These are phyloP conservation scores for Lagenaria siceraria DNA, from an alignment of 306 rosid genomes.

Conservation along the genomic window DNA sequence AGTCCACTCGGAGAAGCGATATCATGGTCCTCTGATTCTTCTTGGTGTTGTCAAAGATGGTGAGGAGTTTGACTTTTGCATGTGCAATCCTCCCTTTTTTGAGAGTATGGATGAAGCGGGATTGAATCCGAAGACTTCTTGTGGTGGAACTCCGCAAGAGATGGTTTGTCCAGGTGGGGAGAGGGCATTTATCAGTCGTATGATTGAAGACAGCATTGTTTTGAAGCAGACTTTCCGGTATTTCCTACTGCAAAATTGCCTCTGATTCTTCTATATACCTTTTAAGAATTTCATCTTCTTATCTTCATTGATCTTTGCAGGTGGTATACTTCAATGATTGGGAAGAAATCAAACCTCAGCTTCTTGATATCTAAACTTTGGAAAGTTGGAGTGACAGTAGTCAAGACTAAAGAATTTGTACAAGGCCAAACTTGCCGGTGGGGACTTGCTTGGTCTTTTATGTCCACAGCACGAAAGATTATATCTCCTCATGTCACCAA, in stretches of 20 bases:
- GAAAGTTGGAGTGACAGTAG: slow-evolving; percentile 64
- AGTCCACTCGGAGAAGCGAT: slow-evolving; percentile 17
- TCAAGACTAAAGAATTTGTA: slow-evolving; percentile 84
- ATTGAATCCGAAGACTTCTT: slow-evolving; percentile 72
- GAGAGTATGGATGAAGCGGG: slow-evolving; percentile 81
- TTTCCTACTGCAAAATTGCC: neutral
- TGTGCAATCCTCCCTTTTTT: slow-evolving; percentile 95
- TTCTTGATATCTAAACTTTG: slow-evolving; percentile 53
- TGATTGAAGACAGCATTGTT: slow-evolving; percentile 57
- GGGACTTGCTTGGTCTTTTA: slow-evolving; percentile 95
- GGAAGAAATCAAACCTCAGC: slow-evolving; percentile 50
- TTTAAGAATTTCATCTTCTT: neutral
- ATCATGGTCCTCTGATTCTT: slow-evolving; percentile 64
- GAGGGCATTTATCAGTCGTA: slow-evolving; percentile 60
- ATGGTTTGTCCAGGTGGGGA: slow-evolving; percentile 92
- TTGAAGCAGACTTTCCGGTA: slow-evolving; percentile 60
- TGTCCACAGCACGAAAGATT: slow-evolving; percentile 39
- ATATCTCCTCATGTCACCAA: slow-evolving; percentile 27
- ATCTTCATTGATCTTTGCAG: slow-evolving; percentile 20
- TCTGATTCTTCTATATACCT: neutral
- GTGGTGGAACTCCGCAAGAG: slow-evolving; percentile 71
- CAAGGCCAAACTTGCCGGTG: slow-evolving; percentile 79
- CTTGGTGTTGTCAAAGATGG: slow-evolving; percentile 59
- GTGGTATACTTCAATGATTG: slow-evolving; percentile 85
- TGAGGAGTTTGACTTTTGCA: slow-evolving; percentile 85